phyloP scores from a whole-genome alignment of 352 stramenopile genomes.

The Phytophthora pinifolia region DNA sequence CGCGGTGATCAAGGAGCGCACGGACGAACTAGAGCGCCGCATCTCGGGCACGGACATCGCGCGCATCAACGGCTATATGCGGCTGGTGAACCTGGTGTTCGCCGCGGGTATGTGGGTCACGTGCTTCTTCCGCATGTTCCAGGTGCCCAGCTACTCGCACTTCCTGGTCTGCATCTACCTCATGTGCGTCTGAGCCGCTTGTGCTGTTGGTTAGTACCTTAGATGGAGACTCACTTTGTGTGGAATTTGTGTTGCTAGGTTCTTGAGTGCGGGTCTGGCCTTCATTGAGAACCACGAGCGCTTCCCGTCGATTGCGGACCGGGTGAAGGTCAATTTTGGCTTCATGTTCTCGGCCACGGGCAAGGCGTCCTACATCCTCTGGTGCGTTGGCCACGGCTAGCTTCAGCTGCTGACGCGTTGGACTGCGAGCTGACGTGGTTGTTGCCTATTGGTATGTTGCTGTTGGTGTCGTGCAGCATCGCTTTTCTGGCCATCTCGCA shows the following conservation, averaged over 20 bases:
- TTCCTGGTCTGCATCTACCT: constrained; percentile 87
- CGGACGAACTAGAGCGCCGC: constrained; percentile 67
- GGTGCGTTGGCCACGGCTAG: constrained; percentile 37
- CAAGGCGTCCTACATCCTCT: constrained; percentile 83
- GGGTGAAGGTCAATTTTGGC: constrained; percentile 86
- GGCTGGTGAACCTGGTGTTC: constrained; percentile 71
- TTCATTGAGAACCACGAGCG: constrained; percentile 87
- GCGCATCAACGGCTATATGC: constrained; percentile 88
- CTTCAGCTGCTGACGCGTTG: background rate
- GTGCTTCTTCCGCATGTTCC: constrained; percentile 81
- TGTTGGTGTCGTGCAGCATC: constrained; percentile 46
- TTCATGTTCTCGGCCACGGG: constrained; percentile 90
- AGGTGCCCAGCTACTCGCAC: constrained; percentile 73
- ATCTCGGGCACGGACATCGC: constrained; percentile 79
- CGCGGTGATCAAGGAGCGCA: constrained; percentile 63
- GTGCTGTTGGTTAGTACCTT: background rate
- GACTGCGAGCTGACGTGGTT: constrained; percentile 6
- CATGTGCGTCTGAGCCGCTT: constrained; percentile 46
- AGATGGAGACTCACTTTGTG: background rate
- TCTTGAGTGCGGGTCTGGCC: constrained; percentile 58
- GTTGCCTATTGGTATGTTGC: constrained; percentile 1
- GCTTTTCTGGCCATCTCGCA: constrained; percentile 81
- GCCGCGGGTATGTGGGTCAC: constrained; percentile 63
- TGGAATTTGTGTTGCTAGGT: constrained; percentile 29
- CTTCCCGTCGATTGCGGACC: constrained; percentile 74